Percentiles rank a stretch among this genome's conserved stretches.
Evolutionary conservation across 2,329 filamentous ascomycete species (phyloP).

Genomic region (Talaromyces albobiverticillius): DNA sequence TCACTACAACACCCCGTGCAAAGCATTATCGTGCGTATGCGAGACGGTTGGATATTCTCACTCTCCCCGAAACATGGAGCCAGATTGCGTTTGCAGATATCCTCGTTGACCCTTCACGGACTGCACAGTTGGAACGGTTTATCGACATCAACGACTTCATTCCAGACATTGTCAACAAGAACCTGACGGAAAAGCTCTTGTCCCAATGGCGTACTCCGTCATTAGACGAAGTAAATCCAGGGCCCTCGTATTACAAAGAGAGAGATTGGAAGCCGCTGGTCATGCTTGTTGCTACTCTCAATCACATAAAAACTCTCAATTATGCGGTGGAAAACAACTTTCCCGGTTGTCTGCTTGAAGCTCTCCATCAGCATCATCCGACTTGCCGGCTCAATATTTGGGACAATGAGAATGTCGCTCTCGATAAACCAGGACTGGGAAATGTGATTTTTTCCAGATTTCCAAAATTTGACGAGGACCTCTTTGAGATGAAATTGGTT

Average conservation of each 20-base stretch:
- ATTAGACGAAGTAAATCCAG: neutral
- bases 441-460: neutral
- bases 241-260: constrained; percentile 1
- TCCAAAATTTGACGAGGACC: neutral
- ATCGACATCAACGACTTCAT: neutral
- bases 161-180: neutral
- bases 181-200: neutral
- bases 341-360: neutral
- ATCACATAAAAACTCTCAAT: neutral
- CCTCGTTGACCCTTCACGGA: neutral
- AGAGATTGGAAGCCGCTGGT: neutral
- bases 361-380: neutral
- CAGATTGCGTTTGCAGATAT: neutral
- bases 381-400: constrained; percentile 1
- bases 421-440: neutral
- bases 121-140: neutral
- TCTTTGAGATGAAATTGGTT: neutral
- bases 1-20: neutral
- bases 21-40: neutral
- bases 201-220: neutral
- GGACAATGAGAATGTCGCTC: neutral
- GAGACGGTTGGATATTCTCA: neutral
- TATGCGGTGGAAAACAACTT: constrained; percentile 2
- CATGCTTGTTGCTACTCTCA: neutral
- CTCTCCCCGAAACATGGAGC: neutral